Evolutionary conservation across 225 moss, liverwort and hornwort genomes (phyloP), one percentile per base, ranked within the genome.

Genomic region (Physcomitrium patens): DNA sequence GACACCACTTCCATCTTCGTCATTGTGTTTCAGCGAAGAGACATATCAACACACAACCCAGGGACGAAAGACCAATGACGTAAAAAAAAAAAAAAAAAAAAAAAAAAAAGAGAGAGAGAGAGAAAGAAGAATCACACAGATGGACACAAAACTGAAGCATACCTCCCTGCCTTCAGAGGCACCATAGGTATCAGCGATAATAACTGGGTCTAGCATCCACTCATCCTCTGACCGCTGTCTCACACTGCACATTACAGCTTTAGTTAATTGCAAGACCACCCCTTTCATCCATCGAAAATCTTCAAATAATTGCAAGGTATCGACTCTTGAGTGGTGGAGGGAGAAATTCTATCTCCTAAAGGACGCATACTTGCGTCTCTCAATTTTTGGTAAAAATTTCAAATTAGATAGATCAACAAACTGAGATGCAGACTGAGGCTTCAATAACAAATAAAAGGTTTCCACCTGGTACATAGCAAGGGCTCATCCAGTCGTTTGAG

Each of bases 121-220:
- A n/a, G n/a, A n/a, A n/a, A n/a, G n/a, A n/a, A 10, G 8, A 51
- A 63, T 19, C 42, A 5, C 16, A 14, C 47, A 13, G 52, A 27
- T 28, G 9, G 17, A 43, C 37, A 12, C 57, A 73, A 52, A 31
- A 22, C 51, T 45, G 2, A 58, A 71, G 17, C 42, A 58, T 81
- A 88, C 88, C 88, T 88, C 88, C 20, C 79, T 83, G 8, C 88
- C 88, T 54, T 83, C 73, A 47, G 78, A 81, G 68, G 79, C 51
- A 54, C 88, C 83, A 45, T 88, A 88, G 22, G 83, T 81, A 18
- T 88, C 88, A 54, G 88, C 88, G 65, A 88, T 88, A 22, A 77
- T 81, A 61, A 88, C 83, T 76, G 88, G 88, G 83, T 88, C 85
- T 73, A 88, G 81, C 88, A 88, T 85, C 88, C 88, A 88, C 68